Evolutionary conservation across 2,329 filamentous ascomycete species (phyloP).

Genomic region (Pseudogymnoascus sp.): DNA sequence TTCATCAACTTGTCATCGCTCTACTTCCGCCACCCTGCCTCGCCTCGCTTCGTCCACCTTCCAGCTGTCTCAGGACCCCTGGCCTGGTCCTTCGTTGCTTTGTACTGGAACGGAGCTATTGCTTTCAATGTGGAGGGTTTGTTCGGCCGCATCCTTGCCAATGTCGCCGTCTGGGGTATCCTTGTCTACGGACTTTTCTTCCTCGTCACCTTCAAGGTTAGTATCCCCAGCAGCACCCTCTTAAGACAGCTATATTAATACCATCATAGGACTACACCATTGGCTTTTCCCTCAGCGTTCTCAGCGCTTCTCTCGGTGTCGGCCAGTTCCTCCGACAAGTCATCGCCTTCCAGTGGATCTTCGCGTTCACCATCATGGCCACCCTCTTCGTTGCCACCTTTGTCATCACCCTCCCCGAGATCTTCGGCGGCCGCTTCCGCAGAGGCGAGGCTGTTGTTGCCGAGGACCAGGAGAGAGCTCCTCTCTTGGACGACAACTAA

Average conservation of each 20-base stretch:
- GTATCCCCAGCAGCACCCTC: conserved; percentile 14
- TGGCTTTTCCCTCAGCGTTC: conserved; percentile 68
- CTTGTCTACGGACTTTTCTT: conserved; percentile 71
- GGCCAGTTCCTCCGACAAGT: conserved; percentile 66
- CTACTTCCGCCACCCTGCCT: conserved; percentile 72
- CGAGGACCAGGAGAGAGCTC: conserved; percentile 47
- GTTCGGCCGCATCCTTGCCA: conserved; percentile 71
- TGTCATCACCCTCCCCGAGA: conserved; percentile 55
- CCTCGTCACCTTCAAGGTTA: conserved; percentile 62
- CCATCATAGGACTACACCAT: conserved; percentile 56
- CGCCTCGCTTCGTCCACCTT: conserved; percentile 67
- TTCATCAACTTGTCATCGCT: conserved; percentile 71
- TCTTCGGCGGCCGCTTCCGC: conserved; percentile 48
- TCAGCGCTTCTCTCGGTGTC: conserved; percentile 68
- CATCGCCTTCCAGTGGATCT: conserved; percentile 85
- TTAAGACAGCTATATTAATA: neutral
- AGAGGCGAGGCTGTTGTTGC: conserved; percentile 39
- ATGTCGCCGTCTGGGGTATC: conserved; percentile 82
- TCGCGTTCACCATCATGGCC: conserved; percentile 76
- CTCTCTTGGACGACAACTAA: conserved; percentile 46
- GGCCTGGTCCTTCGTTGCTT: conserved; percentile 76
- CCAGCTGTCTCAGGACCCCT: conserved; percentile 70
- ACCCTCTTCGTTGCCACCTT: conserved; percentile 64
- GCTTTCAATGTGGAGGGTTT: conserved; percentile 63
- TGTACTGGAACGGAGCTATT: conserved; percentile 85